These are phyloP conservation scores for Suillus occidentalis DNA, from an alignment of 768 basidiomycete genomes.

Conservation along the genomic window DNA sequence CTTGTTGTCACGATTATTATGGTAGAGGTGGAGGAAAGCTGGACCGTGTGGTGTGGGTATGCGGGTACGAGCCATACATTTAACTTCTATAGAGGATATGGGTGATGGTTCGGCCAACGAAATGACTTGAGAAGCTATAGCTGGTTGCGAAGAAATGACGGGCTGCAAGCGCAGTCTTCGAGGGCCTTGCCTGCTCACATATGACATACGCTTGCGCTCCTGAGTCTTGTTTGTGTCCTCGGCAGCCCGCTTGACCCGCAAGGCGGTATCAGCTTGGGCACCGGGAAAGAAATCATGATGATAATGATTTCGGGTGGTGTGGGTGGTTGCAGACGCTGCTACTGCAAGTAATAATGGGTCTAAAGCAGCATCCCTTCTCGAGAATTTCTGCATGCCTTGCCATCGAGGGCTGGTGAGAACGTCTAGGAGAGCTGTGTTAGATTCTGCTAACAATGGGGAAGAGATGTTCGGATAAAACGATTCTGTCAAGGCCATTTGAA, in stretches of 20 bases:
- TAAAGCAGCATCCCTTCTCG: slow-evolving; percentile 68
- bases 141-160: slow-evolving; percentile 21
- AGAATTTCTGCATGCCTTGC: slow-evolving; percentile 40
- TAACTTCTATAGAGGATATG: slow-evolving; percentile 53
- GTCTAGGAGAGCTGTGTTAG: slow-evolving; percentile 67
- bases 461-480: slow-evolving; percentile 23
- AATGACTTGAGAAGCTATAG: slow-evolving; percentile 6
- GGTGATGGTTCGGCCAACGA: slow-evolving; percentile 4
- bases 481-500: slow-evolving; percentile 30
- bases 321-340: slow-evolving; percentile 69
- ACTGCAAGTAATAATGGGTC: slow-evolving; percentile 81
- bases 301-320: slow-evolving; percentile 84
- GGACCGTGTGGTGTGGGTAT: slow-evolving; percentile 96
- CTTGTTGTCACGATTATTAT: slow-evolving; percentile 88
- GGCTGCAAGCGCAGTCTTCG: slow-evolving; percentile 54
- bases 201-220: slow-evolving; percentile 51
- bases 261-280: slow-evolving; percentile 39
- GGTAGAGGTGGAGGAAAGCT: slow-evolving; percentile 91
- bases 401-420: slow-evolving; percentile 56
- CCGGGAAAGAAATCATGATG: slow-evolving; percentile 70
- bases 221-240: slow-evolving; percentile 38
- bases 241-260: slow-evolving; percentile 51
- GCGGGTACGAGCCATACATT: slow-evolving; percentile 95
- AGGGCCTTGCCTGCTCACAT: slow-evolving; percentile 77
- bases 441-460: slow-evolving; percentile 30